phyloP scores from a whole-genome alignment of 768 basidiomycete species.

The Coprinopsis sp. region DNA sequence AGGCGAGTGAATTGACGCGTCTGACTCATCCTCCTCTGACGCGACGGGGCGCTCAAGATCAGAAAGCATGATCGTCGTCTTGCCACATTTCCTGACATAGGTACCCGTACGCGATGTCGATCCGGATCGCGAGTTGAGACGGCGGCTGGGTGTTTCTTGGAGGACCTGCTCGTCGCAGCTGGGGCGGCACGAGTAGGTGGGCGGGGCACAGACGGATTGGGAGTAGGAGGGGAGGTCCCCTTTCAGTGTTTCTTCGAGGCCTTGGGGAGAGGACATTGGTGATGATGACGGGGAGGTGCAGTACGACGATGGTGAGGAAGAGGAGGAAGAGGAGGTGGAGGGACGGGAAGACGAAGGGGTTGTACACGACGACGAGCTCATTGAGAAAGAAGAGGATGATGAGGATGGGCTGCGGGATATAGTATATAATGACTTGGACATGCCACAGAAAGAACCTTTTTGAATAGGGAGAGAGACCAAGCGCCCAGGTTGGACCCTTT shows the following conservation, averaged over 20 bases:
- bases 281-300: not conserved
- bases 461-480: too few species aligned
- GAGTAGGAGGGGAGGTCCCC: conserved; percentile 48
- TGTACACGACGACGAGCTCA: too few species aligned
- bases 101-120: conserved; percentile 33
- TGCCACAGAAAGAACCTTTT: too few species aligned
- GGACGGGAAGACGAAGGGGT: too few species aligned
- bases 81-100: conserved; percentile 35
- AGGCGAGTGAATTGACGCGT: conserved; percentile 25
- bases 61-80: conserved; percentile 37
- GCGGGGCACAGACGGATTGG: conserved; percentile 48
- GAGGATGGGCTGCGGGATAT: too few species aligned
- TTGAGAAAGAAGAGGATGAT: too few species aligned
- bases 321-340: too few species aligned
- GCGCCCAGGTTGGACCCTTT: too few species aligned
- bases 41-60: too few species aligned
- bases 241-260: conserved; percentile 8
- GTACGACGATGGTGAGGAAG: not conserved
- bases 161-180: conserved; percentile 49
- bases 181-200: conserved; percentile 55
- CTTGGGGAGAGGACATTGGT: not conserved
- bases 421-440: too few species aligned
- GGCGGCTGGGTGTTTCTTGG: conserved; percentile 39
- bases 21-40: conserved; percentile 45
- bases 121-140: conserved; percentile 14